Base-by-base conservation (phyloP, 2,329 filamentous ascomycete genomes). In the Ampelomyces quisqualis region DNA sequence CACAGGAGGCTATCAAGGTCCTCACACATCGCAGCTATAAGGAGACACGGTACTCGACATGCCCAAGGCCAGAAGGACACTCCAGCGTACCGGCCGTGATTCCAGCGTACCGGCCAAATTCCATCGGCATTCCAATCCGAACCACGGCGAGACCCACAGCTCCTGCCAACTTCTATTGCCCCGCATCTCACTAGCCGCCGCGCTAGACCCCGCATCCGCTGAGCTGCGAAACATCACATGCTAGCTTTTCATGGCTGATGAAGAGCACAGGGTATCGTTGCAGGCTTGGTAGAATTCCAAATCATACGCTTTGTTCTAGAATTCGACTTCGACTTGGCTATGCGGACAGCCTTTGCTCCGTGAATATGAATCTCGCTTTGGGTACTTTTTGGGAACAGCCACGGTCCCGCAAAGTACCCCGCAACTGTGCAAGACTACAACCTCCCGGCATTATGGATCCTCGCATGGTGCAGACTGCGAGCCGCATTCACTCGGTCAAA, bases 391-490 rank as follows among this genome's bases (percentile, higher is more conserved):
- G 24, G 24, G 14, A 27, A 11, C 10, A 27, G 24, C n/a, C 14
- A 13, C 24, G 14, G 3, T 3, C 7, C 11, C n/a, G n/a, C n/a
- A n/a, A 19, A 31, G 4, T 41, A 51, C 49, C 51, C 51, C 55
- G 53, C 51, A 40, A 53, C 38, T 51, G 42, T 45, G 46, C 33
- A 43, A 33, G 31, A 47, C 34, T 28, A 36, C 28, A 5, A 41
- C 31, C 36, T 36, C 29, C 45, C 46, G 46, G 53, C 41, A 43
- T 46, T 38, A 44, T 35, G 51, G 47, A 51, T 43, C 46, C 49
- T 52, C 56, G 45, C 50, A 50, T 53, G 41, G 39, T 38, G 45
- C 26, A 44, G 40, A 27, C 31, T 36, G 40, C 47, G 55, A 59
- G 54, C 56, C 56, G 54, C 56, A 56, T 47, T 36, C 39, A 13